Evolutionary conservation across 768 basidiomycete genomes (phyloP), one percentile per base, ranked within the genome.

Genomic region (Lentinus brumalis): DNA sequence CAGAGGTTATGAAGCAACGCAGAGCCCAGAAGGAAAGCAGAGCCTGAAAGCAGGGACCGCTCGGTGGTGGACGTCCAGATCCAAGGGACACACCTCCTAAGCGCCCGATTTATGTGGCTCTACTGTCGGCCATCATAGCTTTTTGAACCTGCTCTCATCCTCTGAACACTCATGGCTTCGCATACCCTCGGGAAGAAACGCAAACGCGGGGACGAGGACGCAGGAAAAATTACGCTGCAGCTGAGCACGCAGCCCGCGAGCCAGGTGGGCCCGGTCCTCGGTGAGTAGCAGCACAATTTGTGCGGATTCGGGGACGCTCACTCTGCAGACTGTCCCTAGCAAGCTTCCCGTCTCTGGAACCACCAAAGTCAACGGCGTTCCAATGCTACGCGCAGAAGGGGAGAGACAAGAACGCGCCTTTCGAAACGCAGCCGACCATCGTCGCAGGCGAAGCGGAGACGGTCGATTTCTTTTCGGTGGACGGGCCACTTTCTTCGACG

Each of bases 391-490:
- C 44, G 11, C 57, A 59, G 38, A 59, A 59, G 29, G 71, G 76
- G 10, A 76, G 69, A 46, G 84, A 82, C 53, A 79, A 73, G 63
- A 67, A 74, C 39, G 71, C 65, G 6, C 76, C 70, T 1, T 81
- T 81, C 50, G 71, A 69, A 14, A 66, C 69, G 18, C 51, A 68
- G 53, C 49, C 61, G 11, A 67, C 81, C 10, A 66, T 92, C 14
- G 78, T 96, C 26, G 91, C 86, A 0, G 96, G 90, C 5, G 94
- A 96, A 76, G 91, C 91, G n/a, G 80, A 86, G 31, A 79, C 83
- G 18, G 84, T 97, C 50, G 94, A 97, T 70, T 94, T 90, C 75
- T 84, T 86, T 65, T 87, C 91, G 47, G 83, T 84, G 30, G 80
- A 83, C 29, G 84, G 57, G 16, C 62, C 62, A 4, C 49, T 59